phyloP scores from a whole-genome alignment of 139 green algal species.

The Chlamydomonas sp. region DNA sequence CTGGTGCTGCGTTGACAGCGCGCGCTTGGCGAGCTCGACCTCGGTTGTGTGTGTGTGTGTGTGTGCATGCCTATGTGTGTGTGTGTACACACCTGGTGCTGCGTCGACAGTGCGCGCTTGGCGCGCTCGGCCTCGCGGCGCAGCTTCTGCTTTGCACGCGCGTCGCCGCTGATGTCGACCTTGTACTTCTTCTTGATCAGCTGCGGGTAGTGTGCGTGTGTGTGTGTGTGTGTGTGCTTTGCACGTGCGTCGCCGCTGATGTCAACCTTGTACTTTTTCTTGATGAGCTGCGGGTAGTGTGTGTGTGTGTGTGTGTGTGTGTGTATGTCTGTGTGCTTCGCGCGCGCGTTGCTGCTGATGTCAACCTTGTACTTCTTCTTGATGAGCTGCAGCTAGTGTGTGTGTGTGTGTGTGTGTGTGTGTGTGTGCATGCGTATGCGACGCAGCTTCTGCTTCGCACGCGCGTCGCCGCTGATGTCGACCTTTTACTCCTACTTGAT shows the following conservation, averaged over 20 bases:
- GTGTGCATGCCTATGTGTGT: too few species aligned
- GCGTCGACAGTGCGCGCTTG: slow-evolving; percentile 91
- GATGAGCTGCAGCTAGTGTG: slow-evolving; percentile 99
- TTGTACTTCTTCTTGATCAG: slow-evolving; percentile 97
- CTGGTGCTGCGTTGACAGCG: too few species aligned
- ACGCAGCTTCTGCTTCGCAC: slow-evolving; percentile 91
- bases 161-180: slow-evolving; percentile 86
- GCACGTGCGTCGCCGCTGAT: too few species aligned
- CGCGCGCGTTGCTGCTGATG: slow-evolving; percentile 77
- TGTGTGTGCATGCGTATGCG: too few species aligned
- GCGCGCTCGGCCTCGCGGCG: slow-evolving; percentile 92
- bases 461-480: slow-evolving; percentile 82
- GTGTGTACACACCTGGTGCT: slow-evolving; percentile 94
- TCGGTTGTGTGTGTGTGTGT: too few species aligned
- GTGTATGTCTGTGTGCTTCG: too few species aligned
- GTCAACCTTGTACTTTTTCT: slow-evolving; percentile 92
- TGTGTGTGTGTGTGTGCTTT: too few species aligned
- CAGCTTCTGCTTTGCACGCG: slow-evolving; percentile 90
- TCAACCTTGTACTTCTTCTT: slow-evolving; percentile 96
- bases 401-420: too few species aligned
- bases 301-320: too few species aligned
- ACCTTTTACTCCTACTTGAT: slow-evolving; percentile 96
- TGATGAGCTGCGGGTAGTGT: too few species aligned
- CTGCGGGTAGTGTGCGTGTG: too few species aligned
- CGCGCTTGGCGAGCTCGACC: too few species aligned